A percentile compares a stretch with the other conserved stretches of the same genome.
Conservation (phyloP, 2,329 filamentous ascomycete species). For the Neofusicoccum parvum region DNA sequence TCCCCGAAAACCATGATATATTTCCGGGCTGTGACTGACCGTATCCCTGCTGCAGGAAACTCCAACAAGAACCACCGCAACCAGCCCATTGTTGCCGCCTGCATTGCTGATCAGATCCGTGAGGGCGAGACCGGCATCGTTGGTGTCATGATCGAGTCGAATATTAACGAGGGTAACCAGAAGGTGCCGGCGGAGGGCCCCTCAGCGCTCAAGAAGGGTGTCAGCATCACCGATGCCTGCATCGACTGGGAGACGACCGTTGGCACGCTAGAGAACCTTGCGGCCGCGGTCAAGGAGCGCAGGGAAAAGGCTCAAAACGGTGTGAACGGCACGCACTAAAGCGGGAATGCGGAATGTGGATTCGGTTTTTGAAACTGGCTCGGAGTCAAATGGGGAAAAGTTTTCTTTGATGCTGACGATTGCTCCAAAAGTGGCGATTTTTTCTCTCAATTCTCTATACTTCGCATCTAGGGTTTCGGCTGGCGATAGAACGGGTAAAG, state of each 20-base stretch:
- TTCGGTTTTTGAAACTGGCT: conserved; percentile 8
- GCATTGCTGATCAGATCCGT: conserved; percentile 80
- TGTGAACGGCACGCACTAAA: conserved; percentile 15
- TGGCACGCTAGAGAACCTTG: conserved; percentile 78
- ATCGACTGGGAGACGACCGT: conserved; percentile 91
- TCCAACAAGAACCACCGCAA: conserved; percentile 97
- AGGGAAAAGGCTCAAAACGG: conserved; percentile 49
- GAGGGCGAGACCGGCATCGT: conserved; percentile 86
- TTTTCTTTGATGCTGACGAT: background rate
- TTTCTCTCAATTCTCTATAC: background rate
- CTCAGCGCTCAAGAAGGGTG: conserved; percentile 76
- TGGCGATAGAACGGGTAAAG: background rate
- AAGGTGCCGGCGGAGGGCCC: conserved; percentile 87
- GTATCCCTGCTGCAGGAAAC: conserved; percentile 65
- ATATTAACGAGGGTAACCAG: conserved; percentile 79
- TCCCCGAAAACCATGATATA: background rate
- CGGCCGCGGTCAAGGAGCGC: conserved; percentile 77
- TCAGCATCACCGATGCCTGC: conserved; percentile 95
- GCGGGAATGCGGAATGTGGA: background rate
- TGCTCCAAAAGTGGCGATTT: background rate
- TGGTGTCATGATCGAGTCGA: conserved; percentile 98
- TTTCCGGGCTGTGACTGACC: background rate
- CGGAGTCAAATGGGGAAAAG: conserved; percentile 15
- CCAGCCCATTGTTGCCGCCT: conserved; percentile 88
- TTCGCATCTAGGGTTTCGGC: conserved; percentile 2